Evolutionary conservation across 2,329 filamentous ascomycete genomes (phyloP).

Genomic region (Pseudogymnoascus pannorum): DNA sequence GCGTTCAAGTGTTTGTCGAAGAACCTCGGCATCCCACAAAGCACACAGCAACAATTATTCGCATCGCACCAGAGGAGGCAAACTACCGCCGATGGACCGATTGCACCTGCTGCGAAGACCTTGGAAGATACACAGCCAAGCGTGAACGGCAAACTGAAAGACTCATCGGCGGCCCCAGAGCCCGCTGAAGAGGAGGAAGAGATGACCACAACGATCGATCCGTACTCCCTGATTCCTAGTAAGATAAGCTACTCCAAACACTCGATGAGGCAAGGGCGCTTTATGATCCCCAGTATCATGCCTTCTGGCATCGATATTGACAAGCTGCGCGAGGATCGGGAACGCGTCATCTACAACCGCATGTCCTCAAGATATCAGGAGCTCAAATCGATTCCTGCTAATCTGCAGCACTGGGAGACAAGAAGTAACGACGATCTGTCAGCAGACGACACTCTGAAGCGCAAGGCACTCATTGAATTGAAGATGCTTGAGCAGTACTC

Average conservation of each 20-base stretch:
- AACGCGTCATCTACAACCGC: conserved; percentile 82
- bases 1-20: conserved; percentile 88
- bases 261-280: conserved; percentile 64
- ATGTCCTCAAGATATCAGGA: conserved; percentile 80
- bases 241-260: conserved; percentile 76
- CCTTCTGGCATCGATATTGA: conserved; percentile 84
- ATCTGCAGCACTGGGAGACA: conserved; percentile 80
- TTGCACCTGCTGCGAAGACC: conserved; percentile 20
- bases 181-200: conserved; percentile 22
- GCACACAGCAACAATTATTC: conserved; percentile 78
- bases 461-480: conserved; percentile 89
- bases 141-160: conserved; percentile 32
- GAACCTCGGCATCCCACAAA: conserved; percentile 71
- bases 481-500: conserved; percentile 83
- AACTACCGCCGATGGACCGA: neutral
- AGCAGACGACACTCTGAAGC: conserved; percentile 74
- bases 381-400: conserved; percentile 74
- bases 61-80: conserved; percentile 59
- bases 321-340: conserved; percentile 76
- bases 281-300: conserved; percentile 80
- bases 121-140: conserved; percentile 30
- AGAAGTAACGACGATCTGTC: conserved; percentile 60
- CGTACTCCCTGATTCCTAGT: conserved; percentile 42
- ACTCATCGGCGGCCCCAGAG: conserved; percentile 26
- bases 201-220: conserved; percentile 35